phyloP scores from a whole-genome alignment of 495 filamentous ascomycete genomes.

The Hypoxylon trugodes region DNA sequence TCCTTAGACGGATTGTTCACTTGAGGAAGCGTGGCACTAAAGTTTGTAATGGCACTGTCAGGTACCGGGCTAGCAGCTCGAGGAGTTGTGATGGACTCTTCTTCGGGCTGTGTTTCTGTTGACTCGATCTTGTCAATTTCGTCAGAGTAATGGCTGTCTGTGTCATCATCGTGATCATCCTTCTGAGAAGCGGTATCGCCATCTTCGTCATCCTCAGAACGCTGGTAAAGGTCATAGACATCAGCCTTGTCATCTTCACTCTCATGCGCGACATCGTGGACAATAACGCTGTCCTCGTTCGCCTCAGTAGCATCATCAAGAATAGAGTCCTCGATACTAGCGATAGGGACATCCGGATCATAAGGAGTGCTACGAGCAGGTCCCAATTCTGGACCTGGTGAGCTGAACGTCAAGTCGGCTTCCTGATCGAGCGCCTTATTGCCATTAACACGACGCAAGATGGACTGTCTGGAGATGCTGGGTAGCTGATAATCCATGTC shows the following conservation, averaged over 20 bases:
- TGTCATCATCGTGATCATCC: slow-evolving; percentile 36
- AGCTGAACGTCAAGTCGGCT: slow-evolving; percentile 69
- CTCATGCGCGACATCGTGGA: slow-evolving; percentile 75
- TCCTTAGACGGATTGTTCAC: slow-evolving; percentile 40
- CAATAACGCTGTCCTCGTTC: slow-evolving; percentile 64
- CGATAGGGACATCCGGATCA: slow-evolving; percentile 88
- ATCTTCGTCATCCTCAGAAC: slow-evolving; percentile 64
- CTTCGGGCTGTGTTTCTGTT: slow-evolving; percentile 13
- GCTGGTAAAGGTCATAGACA: slow-evolving; percentile 69
- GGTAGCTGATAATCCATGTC: slow-evolving; percentile 69
- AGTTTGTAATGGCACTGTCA: slow-evolving; percentile 41
- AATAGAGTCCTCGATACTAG: slow-evolving; percentile 68
- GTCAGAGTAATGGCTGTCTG: slow-evolving; percentile 43
- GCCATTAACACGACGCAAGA: slow-evolving; percentile 85
- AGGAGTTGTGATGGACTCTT: slow-evolving; percentile 53
- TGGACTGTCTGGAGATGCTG: slow-evolving; percentile 91
- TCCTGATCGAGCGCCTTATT: slow-evolving; percentile 65
- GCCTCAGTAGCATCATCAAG: slow-evolving; percentile 63
- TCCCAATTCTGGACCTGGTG: slow-evolving; percentile 62
- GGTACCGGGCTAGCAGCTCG: slow-evolving; percentile 47
- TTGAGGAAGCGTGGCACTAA: slow-evolving; percentile 41
- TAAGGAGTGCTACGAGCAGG: slow-evolving; percentile 60
- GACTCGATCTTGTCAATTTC: slow-evolving; percentile 24
- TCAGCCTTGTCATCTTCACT: slow-evolving; percentile 73
- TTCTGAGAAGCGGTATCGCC: slow-evolving; percentile 55